Evolutionary conservation across 768 basidiomycete genomes (phyloP), one percentile per base, ranked within the genome.

Genomic region (Boletus rubroflammeus): DNA sequence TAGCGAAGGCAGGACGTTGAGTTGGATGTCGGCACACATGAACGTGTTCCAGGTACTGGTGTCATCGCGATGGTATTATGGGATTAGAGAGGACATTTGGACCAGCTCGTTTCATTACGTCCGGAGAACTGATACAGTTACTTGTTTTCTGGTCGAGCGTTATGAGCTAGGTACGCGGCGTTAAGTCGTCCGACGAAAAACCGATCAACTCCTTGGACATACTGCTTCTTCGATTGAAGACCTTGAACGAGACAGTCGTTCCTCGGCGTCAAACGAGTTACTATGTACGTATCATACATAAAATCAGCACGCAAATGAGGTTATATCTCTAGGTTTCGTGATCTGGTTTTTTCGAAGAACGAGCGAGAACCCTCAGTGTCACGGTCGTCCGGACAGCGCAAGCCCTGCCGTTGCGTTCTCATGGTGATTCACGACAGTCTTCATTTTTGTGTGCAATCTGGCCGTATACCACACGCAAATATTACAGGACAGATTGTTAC

Each of bases 71-170:
- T 25, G 2, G 23, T 4, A 25, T 25, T 2, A 4, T 25, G 23
- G 62, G 32, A 43, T 14, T 58, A 64, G 21, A 51, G 28, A 21
- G 52, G 44, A 19, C 25, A 4, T 23, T 41, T 25, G 31, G 17
- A 23, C 10, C 42, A 35, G 48, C 21, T 50, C 29, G 36, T 51
- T 59, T 59, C 41, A 56, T 65, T 62, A 59, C 60, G 56, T 59
- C 11, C 19, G n/a, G 47, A 10, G 45, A 19, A 25, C 17, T 31
- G 28, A 7, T 17, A 11, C 42, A 35, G 32, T 9, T 25, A 17
- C 3, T 21, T n/a, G 43, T 39, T 34, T 35, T 42, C 45, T 34
- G 28, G 46, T 4, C 19, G 46, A 21, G 54, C 54, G 53, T 13
- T 42, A 42, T 44, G 43, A 53, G 44, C 23, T 25, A 55, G 35